Base-by-base conservation (phyloP, 1,284 basidiomycete genomes). In the Paramarasmius palmivorus region DNA sequence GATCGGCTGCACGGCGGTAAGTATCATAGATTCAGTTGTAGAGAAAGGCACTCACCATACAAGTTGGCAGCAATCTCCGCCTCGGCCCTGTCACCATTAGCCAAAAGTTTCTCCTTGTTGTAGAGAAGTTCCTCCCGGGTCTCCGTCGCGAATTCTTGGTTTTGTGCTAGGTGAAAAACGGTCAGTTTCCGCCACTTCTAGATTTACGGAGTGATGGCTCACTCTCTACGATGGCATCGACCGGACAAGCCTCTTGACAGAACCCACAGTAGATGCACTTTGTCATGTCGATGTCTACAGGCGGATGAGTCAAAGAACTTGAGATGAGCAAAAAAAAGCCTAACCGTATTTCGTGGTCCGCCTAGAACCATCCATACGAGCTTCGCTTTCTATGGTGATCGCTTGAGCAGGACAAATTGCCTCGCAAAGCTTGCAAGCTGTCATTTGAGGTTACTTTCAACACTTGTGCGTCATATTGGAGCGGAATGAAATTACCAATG, bases 221-320 rank as follows among this genome's bases (percentile, higher is more conserved):
- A 95, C 94, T 98, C 79, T 99, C 97, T 57, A 99, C 97, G 65
- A 99, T 99, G 54, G 97, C 97, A 73, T 99, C 97, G 56, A 99
- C 97, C 12, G 97, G 97, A 73, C 97, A 99, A 32, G 97, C 97
- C 77, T 99, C 97, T 75, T 97, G 95, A 74, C 94, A 95, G 80
- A 95, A 95, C 56, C 94, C 93, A 72, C 95, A 98, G 78, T 98
- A 98, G 68, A 98, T 98, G 74, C 95, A 98, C 80, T 86, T 92
- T 53, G 90, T 92, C 89, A 92, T 98, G 73, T 98, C 96, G 66
- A 98, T 94, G 74, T 97, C 93, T 94, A 58, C 50, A 54, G 7
- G 20, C 54, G 38, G 42, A 19, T 49, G 17, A 19, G 41, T 56
- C 14, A 52, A 23, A 37, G 3, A 25, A 12, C 45, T 49, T 19